Conservation (phyloP, 495 filamentous ascomycete species). For the Penicillium antarcticum region DNA sequence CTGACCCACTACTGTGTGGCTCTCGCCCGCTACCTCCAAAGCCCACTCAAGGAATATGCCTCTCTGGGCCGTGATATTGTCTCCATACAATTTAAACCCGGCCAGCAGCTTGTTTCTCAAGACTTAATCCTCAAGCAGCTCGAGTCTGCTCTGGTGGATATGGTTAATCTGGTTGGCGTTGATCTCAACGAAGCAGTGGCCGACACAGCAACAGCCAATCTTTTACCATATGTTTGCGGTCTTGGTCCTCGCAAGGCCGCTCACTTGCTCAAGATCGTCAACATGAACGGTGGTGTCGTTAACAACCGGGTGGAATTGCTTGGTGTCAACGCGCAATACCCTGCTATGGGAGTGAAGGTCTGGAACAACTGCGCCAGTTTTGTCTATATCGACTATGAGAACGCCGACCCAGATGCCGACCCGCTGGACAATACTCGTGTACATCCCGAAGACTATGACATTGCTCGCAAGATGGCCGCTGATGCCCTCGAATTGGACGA, state of each 20-base stretch:
- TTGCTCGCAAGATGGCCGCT: slow-evolving; percentile 95
- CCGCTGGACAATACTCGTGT: slow-evolving; percentile 95
- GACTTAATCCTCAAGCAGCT: slow-evolving; percentile 82
- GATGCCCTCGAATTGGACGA: slow-evolving; percentile 95
- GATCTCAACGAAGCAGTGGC: slow-evolving; percentile 87
- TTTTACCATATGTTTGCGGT: slow-evolving; percentile 88
- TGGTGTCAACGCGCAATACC: slow-evolving; percentile 76
- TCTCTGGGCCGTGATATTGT: slow-evolving; percentile 83
- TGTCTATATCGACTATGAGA: slow-evolving; percentile 82
- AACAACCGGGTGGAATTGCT: slow-evolving; percentile 79
- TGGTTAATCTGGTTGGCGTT: slow-evolving; percentile 94
- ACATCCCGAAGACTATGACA: slow-evolving; percentile 96
- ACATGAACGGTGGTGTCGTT: slow-evolving; percentile 80
- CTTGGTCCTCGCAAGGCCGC: slow-evolving; percentile 90
- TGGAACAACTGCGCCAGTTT: slow-evolving; percentile 98
- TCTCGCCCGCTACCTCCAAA: slow-evolving; percentile 86
- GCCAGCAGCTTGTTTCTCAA: slow-evolving; percentile 80
- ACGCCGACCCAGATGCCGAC: slow-evolving; percentile 71
- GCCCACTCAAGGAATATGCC: slow-evolving; percentile 92
- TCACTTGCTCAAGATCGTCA: slow-evolving; percentile 83
- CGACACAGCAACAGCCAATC: slow-evolving; percentile 74
- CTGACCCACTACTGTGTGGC: slow-evolving; percentile 85
- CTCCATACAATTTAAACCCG: slow-evolving; percentile 82
- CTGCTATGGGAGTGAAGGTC: slow-evolving; percentile 82
- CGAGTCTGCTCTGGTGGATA: slow-evolving; percentile 93